These are phyloP conservation scores for Mycena indigotica DNA, from an alignment of 768 basidiomycete genomes.

Conservation along the genomic window DNA sequence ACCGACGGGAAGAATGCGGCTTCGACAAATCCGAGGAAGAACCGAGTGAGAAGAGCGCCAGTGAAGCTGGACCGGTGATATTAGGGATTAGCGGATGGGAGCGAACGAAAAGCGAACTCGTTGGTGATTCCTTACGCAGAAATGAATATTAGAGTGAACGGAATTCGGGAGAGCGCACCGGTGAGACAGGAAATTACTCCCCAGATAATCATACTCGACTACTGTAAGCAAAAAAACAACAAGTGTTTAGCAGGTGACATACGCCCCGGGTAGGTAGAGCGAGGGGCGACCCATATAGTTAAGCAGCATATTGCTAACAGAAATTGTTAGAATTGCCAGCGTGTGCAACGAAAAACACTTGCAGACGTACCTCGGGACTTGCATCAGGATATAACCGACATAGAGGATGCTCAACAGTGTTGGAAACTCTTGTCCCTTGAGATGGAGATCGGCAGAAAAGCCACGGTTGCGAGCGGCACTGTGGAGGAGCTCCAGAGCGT, in stretches of 20 bases:
- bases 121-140: constrained; percentile 38
- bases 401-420: constrained; percentile 71
- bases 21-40: constrained; percentile 73
- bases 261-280: constrained; percentile 64
- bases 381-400: constrained; percentile 74
- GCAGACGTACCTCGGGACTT: constrained; percentile 67
- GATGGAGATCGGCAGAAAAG: constrained; percentile 66
- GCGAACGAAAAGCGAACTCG: constrained; percentile 31
- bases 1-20: constrained; percentile 64
- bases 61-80: constrained; percentile 51
- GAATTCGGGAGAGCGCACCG: constrained; percentile 3
- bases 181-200: constrained; percentile 2
- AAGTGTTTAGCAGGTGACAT: background rate
- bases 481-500: background rate
- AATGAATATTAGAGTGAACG: background rate
- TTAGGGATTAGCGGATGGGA: constrained; percentile 1
- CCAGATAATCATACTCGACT: constrained; percentile 44
- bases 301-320: constrained; percentile 74
- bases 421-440: constrained; percentile 65
- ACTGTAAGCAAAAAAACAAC: background rate
- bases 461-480: constrained; percentile 76
- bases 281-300: constrained; percentile 71
- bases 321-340: background rate
- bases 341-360: background rate
- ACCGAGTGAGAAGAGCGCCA: constrained; percentile 70